Evolutionary conservation across 148 eudicot genomes (phyloP), one percentile per base, ranked within the genome.

Genomic region (Chenopodium formosanum): DNA sequence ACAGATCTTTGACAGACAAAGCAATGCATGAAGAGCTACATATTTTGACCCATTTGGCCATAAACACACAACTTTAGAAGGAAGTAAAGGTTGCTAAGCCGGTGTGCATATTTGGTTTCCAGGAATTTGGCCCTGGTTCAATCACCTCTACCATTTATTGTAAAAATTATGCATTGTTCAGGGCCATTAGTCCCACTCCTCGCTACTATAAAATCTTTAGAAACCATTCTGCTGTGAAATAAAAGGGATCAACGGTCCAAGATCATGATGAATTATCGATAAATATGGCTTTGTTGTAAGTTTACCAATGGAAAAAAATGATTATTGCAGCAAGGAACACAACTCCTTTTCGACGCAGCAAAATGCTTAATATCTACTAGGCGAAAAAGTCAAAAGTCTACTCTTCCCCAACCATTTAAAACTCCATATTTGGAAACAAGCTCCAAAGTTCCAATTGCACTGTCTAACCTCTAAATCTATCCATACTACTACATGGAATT

Each of bases 241-340:
- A 50, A 13, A 50, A 12, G 11, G 53, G 8, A 40, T 7, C 44
- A 40, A 40, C 0, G 44, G 44, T 40, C 44, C 44, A 40, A 40
- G 44, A 52, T 14, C 56, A 52, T 52, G 56, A 52, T 14, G 56
- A 52, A 11, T 40, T 7, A 40, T 40, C 44, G 0, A 40, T 40
- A 40, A 40, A 6, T 40, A 0, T 6, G 44, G 44, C 44, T 40
- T 52, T 10, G 34, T 8, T 1, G 46, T 16, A 69, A 69, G 46
- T 69, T 37, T 19, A 34, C 48, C 3, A 9, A 34, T 32, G 48
- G 73, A 37, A 9, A 37, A 34, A 14, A 6, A 8, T 19, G 6
- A 70, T 13, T 29, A 69, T 69, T 70, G 73, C 73, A 37, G 73
- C 48, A 70, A 70, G 47, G 12, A 34, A 37, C 44, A 70, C 74